Evolutionary conservation across 805 yeast species (phyloP).

Genomic region (Clavispora vitiphila): DNA sequence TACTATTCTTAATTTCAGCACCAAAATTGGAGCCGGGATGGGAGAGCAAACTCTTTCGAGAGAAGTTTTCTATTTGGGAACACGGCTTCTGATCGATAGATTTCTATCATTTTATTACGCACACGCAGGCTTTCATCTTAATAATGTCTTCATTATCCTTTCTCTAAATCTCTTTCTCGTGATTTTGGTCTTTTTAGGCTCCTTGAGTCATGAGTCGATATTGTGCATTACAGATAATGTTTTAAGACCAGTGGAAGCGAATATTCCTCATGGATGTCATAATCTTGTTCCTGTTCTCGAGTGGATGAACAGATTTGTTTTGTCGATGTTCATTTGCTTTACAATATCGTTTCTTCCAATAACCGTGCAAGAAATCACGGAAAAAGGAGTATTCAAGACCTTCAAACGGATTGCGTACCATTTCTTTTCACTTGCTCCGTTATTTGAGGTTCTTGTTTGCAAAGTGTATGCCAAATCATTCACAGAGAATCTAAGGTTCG

Average conservation of each 20-base stretch:
- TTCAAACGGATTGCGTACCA: slow-evolving; percentile 66
- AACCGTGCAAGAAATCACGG: slow-evolving; percentile 80
- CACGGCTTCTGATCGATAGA: slow-evolving; percentile 82
- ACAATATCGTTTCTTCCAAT: slow-evolving; percentile 88
- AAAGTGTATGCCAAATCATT: slow-evolving; percentile 84
- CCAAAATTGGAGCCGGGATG: slow-evolving; percentile 98
- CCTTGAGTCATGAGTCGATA: slow-evolving; percentile 69
- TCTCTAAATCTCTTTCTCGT: slow-evolving; percentile 87
- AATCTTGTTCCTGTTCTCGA: slow-evolving; percentile 78
- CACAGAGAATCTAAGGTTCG: slow-evolving; percentile 71
- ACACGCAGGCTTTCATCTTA: slow-evolving; percentile 93
- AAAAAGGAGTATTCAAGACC: slow-evolving; percentile 79
- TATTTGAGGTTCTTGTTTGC: slow-evolving; percentile 93
- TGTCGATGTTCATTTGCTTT: slow-evolving; percentile 88
- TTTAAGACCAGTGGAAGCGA: slow-evolving; percentile 68
- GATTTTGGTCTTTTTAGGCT: slow-evolving; percentile 71
- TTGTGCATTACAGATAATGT: slow-evolving; percentile 62
- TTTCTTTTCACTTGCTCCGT: slow-evolving; percentile 75
- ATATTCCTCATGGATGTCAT: slow-evolving; percentile 78
- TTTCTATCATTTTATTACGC: slow-evolving; percentile 93
- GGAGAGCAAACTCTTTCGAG: slow-evolving; percentile 92
- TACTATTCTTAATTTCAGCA: slow-evolving; percentile 86
- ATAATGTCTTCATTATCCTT: slow-evolving; percentile 79
- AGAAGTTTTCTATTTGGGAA: slow-evolving; percentile 87
- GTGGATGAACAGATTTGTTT: slow-evolving; percentile 85